These are phyloP conservation scores for Ustilago lituana DNA, from an alignment of 1,284 basidiomycete genomes.

Conservation along the genomic window DNA sequence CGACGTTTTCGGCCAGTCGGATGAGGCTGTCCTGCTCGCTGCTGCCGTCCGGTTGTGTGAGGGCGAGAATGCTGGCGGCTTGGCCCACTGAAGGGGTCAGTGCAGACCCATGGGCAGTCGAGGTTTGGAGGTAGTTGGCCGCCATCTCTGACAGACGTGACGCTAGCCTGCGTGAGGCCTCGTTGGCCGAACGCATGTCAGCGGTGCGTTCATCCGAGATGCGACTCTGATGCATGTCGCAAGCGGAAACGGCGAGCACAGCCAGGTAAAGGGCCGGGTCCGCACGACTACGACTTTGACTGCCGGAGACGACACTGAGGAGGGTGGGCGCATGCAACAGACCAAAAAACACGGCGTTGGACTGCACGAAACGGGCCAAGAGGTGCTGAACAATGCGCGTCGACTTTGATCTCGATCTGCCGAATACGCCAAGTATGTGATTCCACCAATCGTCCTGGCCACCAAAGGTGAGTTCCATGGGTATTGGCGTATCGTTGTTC, in stretches of 20 bases:
- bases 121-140: constrained; percentile 34
- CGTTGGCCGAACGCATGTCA: constrained; percentile 39
- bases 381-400: constrained; percentile 33
- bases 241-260: constrained; percentile 44
- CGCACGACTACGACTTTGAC: constrained; percentile 16
- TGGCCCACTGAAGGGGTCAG: constrained; percentile 38
- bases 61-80: constrained; percentile 47
- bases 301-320: constrained; percentile 25
- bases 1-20: constrained; percentile 37
- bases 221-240: constrained; percentile 42
- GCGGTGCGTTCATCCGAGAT: constrained; percentile 35
- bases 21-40: constrained; percentile 32
- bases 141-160: constrained; percentile 28
- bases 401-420: constrained; percentile 15
- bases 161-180: constrained; percentile 29
- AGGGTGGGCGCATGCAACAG: constrained; percentile 47
- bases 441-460: constrained; percentile 36
- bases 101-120: constrained; percentile 19
- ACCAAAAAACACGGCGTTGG: constrained; percentile 54
- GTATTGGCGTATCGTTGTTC: constrained; percentile 30
- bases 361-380: constrained; percentile 42
- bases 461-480: constrained; percentile 27
- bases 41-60: constrained; percentile 45
- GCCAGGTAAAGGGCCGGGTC: constrained; percentile 49
- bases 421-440: constrained; percentile 25